Conservation (phyloP, 2,329 filamentous ascomycete genomes). For the Scolecobasidium constrictum region DNA sequence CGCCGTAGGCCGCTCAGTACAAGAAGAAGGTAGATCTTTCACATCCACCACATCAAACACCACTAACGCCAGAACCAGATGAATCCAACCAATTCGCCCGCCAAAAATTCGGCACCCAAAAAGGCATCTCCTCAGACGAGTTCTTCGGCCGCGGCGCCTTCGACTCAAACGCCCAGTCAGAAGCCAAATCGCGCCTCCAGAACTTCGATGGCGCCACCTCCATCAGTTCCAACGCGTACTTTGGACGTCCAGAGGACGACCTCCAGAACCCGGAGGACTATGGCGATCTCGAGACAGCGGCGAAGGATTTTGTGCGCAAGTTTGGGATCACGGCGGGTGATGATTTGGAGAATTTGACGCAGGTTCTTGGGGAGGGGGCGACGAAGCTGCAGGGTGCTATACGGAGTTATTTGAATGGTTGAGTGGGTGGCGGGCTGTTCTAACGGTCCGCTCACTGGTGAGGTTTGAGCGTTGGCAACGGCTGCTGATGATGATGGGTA, state of each 20-base stretch:
- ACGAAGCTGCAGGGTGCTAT: slow-evolving; percentile 62
- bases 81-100: slow-evolving; percentile 78
- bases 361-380: slow-evolving; percentile 76
- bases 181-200: slow-evolving; percentile 78
- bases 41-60: not conserved
- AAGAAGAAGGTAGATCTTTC: slow-evolving; percentile 39
- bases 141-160: slow-evolving; percentile 90
- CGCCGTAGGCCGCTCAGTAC: slow-evolving; percentile 60
- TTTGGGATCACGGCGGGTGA: slow-evolving; percentile 95
- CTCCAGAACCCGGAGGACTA: slow-evolving; percentile 58
- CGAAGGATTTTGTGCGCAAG: slow-evolving; percentile 90
- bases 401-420: slow-evolving; percentile 10
- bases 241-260: slow-evolving; percentile 84
- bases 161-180: slow-evolving; percentile 67
- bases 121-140: slow-evolving; percentile 95
- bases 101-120: slow-evolving; percentile 81
- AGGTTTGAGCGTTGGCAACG: no score
- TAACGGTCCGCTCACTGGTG: no score
- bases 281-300: slow-evolving; percentile 82
- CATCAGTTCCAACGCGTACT: slow-evolving; percentile 96
- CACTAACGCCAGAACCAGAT: slow-evolving; percentile 26
- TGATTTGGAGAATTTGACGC: slow-evolving; percentile 82
- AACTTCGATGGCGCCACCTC: slow-evolving; percentile 86
- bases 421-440: not conserved
- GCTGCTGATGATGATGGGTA: no score